Evolutionary conservation across 805 yeast genomes (phyloP).

Genomic region (Dipodascus geniculatus): DNA sequence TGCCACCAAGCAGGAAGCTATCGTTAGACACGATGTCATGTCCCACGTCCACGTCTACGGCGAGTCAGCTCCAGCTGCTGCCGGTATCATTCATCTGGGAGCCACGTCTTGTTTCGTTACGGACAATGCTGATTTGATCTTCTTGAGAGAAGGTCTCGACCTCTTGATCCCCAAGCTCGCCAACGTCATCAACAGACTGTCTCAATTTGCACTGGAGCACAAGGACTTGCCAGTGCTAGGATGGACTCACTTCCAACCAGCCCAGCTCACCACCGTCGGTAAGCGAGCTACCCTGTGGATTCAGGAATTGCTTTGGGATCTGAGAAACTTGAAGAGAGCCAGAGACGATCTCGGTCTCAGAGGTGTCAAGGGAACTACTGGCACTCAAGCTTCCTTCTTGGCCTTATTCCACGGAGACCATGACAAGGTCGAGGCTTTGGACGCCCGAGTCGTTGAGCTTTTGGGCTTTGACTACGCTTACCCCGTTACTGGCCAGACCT

Average conservation of each 20-base stretch:
- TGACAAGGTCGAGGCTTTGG: constrained; percentile 88
- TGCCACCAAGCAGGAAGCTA: constrained; percentile 90
- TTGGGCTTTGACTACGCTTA: constrained; percentile 90
- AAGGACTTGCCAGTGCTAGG: constrained; percentile 96
- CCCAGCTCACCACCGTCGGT: constrained; percentile 97
- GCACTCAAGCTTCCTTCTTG: constrained; percentile 95
- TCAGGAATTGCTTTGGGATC: constrained; percentile 95
- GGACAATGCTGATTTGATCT: constrained; percentile 95
- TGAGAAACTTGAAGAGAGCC: constrained; percentile 90
- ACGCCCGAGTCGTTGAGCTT: constrained; percentile 82
- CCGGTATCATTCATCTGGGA: constrained; percentile 96
- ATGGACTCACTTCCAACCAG: constrained; percentile 99
- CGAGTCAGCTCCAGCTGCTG: constrained; percentile 84
- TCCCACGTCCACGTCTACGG: constrained; percentile 97
- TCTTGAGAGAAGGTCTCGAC: constrained; percentile 92
- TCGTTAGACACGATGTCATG: constrained; percentile 98
- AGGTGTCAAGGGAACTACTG: constrained; percentile 98
- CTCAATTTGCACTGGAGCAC: constrained; percentile 78
- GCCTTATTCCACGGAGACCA: constrained; percentile 94
- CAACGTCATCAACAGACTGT: constrained; percentile 84
- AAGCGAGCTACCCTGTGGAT: constrained; percentile 97
- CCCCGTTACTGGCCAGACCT: constrained; percentile 99
- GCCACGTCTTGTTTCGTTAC: constrained; percentile 98
- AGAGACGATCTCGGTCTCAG: constrained; percentile 92
- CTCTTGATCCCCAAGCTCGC: constrained; percentile 87